Evolutionary conservation across 805 yeast genomes (phyloP), one percentile per base, ranked within the genome.

Genomic region (Candida oleophila): DNA sequence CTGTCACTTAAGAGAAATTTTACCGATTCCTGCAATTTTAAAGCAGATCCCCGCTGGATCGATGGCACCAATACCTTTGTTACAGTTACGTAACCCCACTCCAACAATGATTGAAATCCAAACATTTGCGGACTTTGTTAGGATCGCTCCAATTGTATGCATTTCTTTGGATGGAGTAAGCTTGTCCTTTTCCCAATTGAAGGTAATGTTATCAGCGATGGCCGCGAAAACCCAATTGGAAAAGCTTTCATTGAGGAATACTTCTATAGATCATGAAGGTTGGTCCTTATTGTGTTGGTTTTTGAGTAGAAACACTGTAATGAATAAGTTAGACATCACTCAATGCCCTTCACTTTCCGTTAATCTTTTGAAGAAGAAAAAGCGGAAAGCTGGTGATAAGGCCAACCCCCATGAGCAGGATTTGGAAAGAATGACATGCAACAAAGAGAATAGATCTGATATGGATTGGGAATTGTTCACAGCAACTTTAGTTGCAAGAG

Each of bases 61-160:
- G 22, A 77, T 83, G 40, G 83, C 87, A 0, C 96, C 96, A 3
- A 64, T 91, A 20, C 82, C 88, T 4, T 61, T 80, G 3, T 62
- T 91, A 47, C 89, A 85, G 56, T 71, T 92, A 48, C 70, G 87
- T 56, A 91, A 91, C 59, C 95, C 96, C n/a, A 74, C 81, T 44
- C 98, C 98, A 1, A 87, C 97, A 0, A 69, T 89, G 70, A 83
- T 92, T 52, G 98, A 91, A 66, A 78, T 91, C 20, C 79, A 88
- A 50, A 83, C 97, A 3, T 89, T 92, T 64, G 81, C 95, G 11
- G 98, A 91, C 65, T 92, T 91, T 56, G 73, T 90, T 38, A 71
- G 96, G 36, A 83, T 90, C 47, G 94, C 92, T 0, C 96, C 97
- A 0, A 78, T 91, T 28, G 78, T 83, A 40, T 81, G 85, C 50